Evolutionary conservation across 2,329 filamentous ascomycete genomes (phyloP), one percentile per base, ranked within the genome.

Genomic region (Xylariaceae sp.): DNA sequence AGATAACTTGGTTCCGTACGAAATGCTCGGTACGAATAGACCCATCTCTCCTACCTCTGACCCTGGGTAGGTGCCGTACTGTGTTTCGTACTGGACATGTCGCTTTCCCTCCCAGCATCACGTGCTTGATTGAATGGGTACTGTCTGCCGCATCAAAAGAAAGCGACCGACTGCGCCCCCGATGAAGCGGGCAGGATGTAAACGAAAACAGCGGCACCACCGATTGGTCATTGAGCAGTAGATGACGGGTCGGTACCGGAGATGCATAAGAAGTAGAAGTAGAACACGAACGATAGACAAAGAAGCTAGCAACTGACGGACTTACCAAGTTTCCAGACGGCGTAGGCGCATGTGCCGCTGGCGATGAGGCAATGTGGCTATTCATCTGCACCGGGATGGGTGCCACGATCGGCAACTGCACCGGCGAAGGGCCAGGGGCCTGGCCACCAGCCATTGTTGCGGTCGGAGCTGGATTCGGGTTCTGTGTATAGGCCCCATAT

Each of bases 261-360:
- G 23, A 30, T 30, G 23, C 23, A 42, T 42, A 17, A n/a, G 13
- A 45, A n/a, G 42, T 6, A n/a, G 42, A 45, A n/a, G 42, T 15
- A n/a, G 42, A 11, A 45, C 10, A 45, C 11, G 13, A 15, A 45
- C 13, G 42, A n/a, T 13, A 13, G 48, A 51, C 30, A 56, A 45
- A 30, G 23, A 37, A 57, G 23, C 45, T 18, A 39, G 39, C 8
- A 42, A 48, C 47, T 56, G 59, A 15, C 35, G 5, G n/a, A 69
- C 70, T 62, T 67, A 72, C 70, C 66, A 72, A 52, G 52, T 67
- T 70, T 18, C 70, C 70, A 11, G 70, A 71, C 2, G 69, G 58
- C 6, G 64, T 71, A 10, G 70, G 67, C 54, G 68, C 69, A 59
- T 70, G 69, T 42, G 70, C 70, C 18, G 69, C 69, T 18, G 70